Base-by-base conservation (phyloP, 306 rosid species). In the Gynostemma pentaphyllum region DNA sequence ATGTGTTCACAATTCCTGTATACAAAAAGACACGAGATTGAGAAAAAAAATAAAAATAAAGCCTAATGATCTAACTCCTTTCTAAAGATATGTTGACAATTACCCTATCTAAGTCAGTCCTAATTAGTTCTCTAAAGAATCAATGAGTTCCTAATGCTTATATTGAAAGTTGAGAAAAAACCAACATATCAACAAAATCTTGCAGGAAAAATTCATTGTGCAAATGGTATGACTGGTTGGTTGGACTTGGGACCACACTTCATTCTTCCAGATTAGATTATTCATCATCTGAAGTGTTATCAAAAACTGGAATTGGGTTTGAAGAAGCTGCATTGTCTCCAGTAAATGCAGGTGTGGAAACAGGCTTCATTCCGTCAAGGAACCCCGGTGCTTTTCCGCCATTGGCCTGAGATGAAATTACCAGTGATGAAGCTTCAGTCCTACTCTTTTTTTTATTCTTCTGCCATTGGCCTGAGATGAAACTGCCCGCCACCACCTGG, bases 401-500 rank as follows among this genome's bases (percentile, higher is more conserved):
- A 39, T 39, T 12, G 12, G 46, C 64, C 0, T 45, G 65, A 22
- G 65, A 45, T 3, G 28, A 37, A 37, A 7, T 13, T 23, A 50
- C 23, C 14, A 14, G 22, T 24, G 22, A 23, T 61, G 36, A 23
- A 41, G 66, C 49, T 41, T 61, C 49, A 47, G 15, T 61, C 50
- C 66, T 40, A 24, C 50, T 61, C 36, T 61, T 61, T 34, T 41
- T 40, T 23, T 61, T 61, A 15, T 40, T 41, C 15, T 61, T 50
- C 36, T 22, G 23, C 42, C 45, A 44, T 28, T 45, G 68, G 16
- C 42, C 68, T 10, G 68, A 55, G 10, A 28, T 18, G 42, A 64
- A 64, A 45, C 68, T 64, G 18, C 55, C 68, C 28, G 30, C 41
- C 45, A 64, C 68, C 41, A 64, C 68, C 68, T 64, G 68, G 16